Evolutionary conservation across 768 basidiomycete species (phyloP).

Genomic region (Kwoniella sp.): DNA sequence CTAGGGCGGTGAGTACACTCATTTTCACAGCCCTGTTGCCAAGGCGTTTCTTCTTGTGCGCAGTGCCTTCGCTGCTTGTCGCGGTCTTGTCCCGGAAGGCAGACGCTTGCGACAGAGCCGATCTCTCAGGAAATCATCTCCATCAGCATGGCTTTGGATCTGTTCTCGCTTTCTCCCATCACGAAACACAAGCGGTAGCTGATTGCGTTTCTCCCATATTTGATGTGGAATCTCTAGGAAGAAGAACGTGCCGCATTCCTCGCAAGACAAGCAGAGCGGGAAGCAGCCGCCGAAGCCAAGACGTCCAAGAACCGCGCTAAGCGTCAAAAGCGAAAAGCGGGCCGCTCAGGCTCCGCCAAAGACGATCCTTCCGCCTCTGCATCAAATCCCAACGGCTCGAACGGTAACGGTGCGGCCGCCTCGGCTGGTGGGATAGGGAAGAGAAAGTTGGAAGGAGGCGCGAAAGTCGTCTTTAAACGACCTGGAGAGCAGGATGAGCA

Average conservation of each 20-base stretch:
- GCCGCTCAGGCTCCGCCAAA: conserved; percentile 57
- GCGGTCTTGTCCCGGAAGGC: no score
- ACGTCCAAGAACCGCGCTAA: conserved; percentile 95
- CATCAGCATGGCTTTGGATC: no score
- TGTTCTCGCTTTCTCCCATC: no score
- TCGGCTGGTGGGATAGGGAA: conserved; percentile 66
- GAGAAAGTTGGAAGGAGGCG: conserved; percentile 66
- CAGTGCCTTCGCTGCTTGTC: no score
- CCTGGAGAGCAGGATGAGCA: conserved; percentile 61
- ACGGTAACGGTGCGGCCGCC: no score
- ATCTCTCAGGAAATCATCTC: no score
- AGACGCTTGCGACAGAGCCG: no score
- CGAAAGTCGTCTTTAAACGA: conserved; percentile 66
- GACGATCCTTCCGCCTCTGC: background rate
- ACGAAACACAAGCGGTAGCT: no score
- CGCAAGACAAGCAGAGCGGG: conserved; percentile 69
- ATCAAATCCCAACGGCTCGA: conserved; percentile 1
- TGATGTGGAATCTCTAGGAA: no score
- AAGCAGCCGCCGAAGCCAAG: conserved; percentile 76
- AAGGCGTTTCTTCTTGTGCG: no score
- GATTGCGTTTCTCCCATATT: no score
- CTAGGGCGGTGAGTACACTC: conserved; percentile 66
- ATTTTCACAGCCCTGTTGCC: background rate
- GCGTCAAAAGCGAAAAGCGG: conserved; percentile 87
- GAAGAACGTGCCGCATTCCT: conserved; percentile 72